These are phyloP conservation scores for Dothidotthia symphoricarpi DNA, from an alignment of 2,329 filamentous ascomycete genomes.

Conservation along the genomic window DNA sequence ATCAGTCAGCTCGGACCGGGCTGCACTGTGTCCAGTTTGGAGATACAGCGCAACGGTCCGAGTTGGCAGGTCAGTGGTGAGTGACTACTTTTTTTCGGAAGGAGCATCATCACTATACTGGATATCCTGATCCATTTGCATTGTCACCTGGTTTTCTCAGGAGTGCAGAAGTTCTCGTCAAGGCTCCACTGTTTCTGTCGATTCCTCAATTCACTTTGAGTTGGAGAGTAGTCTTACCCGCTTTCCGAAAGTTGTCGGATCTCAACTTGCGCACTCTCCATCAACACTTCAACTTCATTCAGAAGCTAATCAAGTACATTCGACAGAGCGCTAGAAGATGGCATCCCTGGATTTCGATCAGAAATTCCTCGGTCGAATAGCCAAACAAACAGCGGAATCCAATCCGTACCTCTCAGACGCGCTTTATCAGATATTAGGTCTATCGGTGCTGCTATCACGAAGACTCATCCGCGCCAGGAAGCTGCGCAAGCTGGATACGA, in stretches of 20 bases:
- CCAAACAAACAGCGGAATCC: constrained; percentile 72
- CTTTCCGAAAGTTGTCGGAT: too few species aligned
- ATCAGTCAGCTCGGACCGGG: constrained; percentile 34
- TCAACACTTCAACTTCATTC: too few species aligned
- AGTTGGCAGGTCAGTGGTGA: constrained; percentile 20
- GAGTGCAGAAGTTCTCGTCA: too few species aligned
- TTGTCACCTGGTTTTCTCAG: background rate
- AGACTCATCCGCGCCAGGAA: constrained; percentile 81
- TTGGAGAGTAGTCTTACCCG: too few species aligned
- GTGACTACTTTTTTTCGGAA: background rate
- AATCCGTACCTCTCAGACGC: constrained; percentile 78
- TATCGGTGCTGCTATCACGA: constrained; percentile 83
- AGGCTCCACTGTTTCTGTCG: too few species aligned
- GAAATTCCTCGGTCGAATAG: constrained; percentile 90
- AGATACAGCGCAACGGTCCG: constrained; percentile 37
- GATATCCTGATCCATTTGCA: constrained; percentile 4
- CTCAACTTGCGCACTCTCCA: too few species aligned
- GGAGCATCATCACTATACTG: background rate
- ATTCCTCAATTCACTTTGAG: too few species aligned
- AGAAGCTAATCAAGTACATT: too few species aligned
- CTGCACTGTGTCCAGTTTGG: constrained; percentile 33
- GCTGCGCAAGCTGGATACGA: constrained; percentile 75
- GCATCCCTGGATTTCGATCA: constrained; percentile 96
- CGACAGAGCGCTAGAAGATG: constrained; percentile 55
- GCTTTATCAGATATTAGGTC: constrained; percentile 85